Conservation (phyloP, 2,329 filamentous ascomycete species). For the Periconia sp. region DNA sequence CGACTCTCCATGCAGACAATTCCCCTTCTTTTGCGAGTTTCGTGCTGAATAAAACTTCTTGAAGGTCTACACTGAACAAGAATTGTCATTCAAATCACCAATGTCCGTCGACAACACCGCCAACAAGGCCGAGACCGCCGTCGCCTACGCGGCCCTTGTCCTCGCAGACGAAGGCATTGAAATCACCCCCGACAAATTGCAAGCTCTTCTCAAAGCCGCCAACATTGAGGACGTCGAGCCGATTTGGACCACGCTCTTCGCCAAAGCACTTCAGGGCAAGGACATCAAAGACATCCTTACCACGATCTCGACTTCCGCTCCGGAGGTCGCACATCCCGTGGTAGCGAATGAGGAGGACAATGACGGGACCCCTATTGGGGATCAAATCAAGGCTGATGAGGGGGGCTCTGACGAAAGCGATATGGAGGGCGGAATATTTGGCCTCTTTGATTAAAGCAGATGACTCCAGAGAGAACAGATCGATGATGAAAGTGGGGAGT, state of each 20-base stretch:
- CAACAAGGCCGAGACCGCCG: slow-evolving; percentile 60
- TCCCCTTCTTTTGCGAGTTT: no score
- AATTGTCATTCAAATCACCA: no score
- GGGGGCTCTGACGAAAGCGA: slow-evolving; percentile 10
- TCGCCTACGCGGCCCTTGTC: slow-evolving; percentile 97
- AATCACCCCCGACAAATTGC: slow-evolving; percentile 96
- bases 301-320: slow-evolving; percentile 67
- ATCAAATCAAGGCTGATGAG: no score
- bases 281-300: slow-evolving; percentile 84
- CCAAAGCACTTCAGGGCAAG: slow-evolving; percentile 94
- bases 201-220: slow-evolving; percentile 87
- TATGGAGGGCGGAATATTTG: slow-evolving; percentile 14
- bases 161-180: slow-evolving; percentile 96
- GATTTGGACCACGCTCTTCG: slow-evolving; percentile 96
- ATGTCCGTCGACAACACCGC: slow-evolving; percentile 10
- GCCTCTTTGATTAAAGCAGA: slow-evolving; percentile 7
- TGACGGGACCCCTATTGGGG: no score
- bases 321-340: slow-evolving; percentile 8
- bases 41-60: no score
- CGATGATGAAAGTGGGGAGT: slow-evolving; percentile 12
- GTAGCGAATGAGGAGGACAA: slow-evolving; percentile 1
- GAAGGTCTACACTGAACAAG: no score
- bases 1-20: no score
- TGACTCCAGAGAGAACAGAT: neutral
- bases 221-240: slow-evolving; percentile 88